Percentiles rank a stretch among this genome's conserved stretches.
Conservation (phyloP, 2,329 filamentous ascomycete genomes). For the Bipolaris bicolor region DNA sequence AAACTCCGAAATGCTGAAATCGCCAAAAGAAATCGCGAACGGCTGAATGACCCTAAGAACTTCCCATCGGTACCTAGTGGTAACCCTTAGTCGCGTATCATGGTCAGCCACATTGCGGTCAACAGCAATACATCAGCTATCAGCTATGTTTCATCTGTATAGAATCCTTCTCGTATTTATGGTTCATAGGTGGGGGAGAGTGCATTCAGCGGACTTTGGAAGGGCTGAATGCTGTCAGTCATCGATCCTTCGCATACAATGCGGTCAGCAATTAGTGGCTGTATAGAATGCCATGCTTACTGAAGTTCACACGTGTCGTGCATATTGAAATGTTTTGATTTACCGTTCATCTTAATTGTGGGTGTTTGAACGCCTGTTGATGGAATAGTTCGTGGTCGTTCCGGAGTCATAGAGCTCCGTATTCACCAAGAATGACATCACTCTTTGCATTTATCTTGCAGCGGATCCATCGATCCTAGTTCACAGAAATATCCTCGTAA, state of each 20-base stretch:
- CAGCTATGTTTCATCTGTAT: background rate
- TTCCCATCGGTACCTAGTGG: slow-evolving; percentile 86
- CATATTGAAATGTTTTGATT: background rate
- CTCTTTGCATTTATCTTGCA: background rate
- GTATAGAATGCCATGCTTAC: slow-evolving; percentile 22
- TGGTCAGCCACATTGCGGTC: background rate
- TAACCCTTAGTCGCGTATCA: slow-evolving; percentile 32
- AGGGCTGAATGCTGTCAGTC: slow-evolving; percentile 30
- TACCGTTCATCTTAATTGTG: background rate
- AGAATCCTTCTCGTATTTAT: slow-evolving; percentile 4
- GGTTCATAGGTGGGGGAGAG: slow-evolving; percentile 18
- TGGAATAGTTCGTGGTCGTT: background rate
- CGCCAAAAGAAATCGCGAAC: slow-evolving; percentile 80
- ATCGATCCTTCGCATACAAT: slow-evolving; percentile 24
- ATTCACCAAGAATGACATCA: background rate
- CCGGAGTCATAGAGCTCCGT: background rate
- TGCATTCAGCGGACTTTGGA: slow-evolving; percentile 21
- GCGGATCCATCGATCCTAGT: background rate
- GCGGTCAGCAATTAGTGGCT: slow-evolving; percentile 46
- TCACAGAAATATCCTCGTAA: background rate
- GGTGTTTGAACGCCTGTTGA: background rate
- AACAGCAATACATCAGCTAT: background rate
- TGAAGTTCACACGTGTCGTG: slow-evolving; percentile 11
- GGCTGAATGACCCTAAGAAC: slow-evolving; percentile 75
- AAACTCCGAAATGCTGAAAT: slow-evolving; percentile 78